Base-by-base conservation (phyloP, 805 yeast species). In the Candida silvatica region DNA sequence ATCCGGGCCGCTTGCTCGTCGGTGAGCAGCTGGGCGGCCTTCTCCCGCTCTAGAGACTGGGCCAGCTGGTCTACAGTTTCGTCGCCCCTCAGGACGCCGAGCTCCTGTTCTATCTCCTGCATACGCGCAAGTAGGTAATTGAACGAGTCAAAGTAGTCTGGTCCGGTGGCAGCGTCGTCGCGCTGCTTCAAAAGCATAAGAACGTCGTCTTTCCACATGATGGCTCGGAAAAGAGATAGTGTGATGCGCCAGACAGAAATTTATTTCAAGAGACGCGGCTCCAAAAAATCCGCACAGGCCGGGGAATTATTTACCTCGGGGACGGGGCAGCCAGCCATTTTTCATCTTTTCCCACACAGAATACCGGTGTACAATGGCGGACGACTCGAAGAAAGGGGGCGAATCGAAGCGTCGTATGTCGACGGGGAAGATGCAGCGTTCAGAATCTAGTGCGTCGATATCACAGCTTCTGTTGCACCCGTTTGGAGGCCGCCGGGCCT, bases 51-150 rank as follows among this genome's bases (percentile, higher is more conserved):
- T n/a, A n/a, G n/a, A n/a, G n/a, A n/a, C n/a, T n/a, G n/a, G 1
- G 17, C 34, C 3, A 47, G 31, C 17, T 46, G 44, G 6, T 32
- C 20, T 18, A 39, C 43, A 5, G 43, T 35, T 12, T 48, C 48
- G 15, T 44, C 47, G 17, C 33, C 31, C 17, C 38, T 34, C 3
- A 49, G 34, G 14, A 41, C 7, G 19, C 34, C 37, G 14, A 43
- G 17, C 27, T 49, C 45, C 9, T 17, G 26, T 18, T 45, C 47
- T 17, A 49, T 29, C 11, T 27, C 17, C 15, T 29, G 24, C 7
- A 47, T 32, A 20, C 40, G 35, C 2, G 20, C 31, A 18, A 17
- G 12, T 17, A 18, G 24, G 17, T 17, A 31, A 28, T 7, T 22
- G 12, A 7, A 22, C 12, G 24, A 22, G 11, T 22, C 12, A 12